Evolutionary conservation across 2,329 filamentous ascomycete genomes (phyloP).

Genomic region (Neonectria sp.): DNA sequence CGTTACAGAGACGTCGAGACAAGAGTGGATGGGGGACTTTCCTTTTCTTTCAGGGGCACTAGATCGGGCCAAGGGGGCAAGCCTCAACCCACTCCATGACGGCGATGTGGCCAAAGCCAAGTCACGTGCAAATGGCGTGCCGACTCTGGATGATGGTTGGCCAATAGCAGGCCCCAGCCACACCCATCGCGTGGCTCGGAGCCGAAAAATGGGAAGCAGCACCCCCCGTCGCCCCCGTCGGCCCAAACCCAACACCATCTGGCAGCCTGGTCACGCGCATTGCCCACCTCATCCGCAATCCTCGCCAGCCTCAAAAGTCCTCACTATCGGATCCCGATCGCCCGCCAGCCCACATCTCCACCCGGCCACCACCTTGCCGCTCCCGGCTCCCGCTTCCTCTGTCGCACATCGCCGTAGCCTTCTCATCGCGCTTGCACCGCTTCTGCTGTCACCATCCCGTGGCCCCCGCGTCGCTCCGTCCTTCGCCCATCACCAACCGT

Average conservation of each 20-base stretch:
- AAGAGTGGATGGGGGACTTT: constrained; percentile 22
- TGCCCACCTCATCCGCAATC: constrained; percentile 53
- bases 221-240: constrained; percentile 38
- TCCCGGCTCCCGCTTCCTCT: constrained; percentile 28
- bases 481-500: constrained; percentile 36
- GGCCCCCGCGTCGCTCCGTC: constrained; percentile 34
- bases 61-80: constrained; percentile 38
- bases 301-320: constrained; percentile 52
- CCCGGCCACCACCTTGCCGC: constrained; percentile 34
- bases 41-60: constrained; percentile 32
- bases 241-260: constrained; percentile 51
- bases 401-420: constrained; percentile 36
- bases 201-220: constrained; percentile 35
- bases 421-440: constrained; percentile 35
- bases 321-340: constrained; percentile 44
- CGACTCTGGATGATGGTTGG: constrained; percentile 33
- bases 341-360: constrained; percentile 35
- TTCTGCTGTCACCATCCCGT: constrained; percentile 33
- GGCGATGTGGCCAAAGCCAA: constrained; percentile 36
- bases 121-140: constrained; percentile 31
- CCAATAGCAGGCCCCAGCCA: constrained; percentile 39
- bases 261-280: constrained; percentile 56
- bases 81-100: constrained; percentile 35
- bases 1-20: constrained; percentile 26
- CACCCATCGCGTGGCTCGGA: constrained; percentile 42